These are phyloP conservation scores for Dendrobium officinale DNA, from an alignment of 106 monocot species.

Conservation along the genomic window DNA sequence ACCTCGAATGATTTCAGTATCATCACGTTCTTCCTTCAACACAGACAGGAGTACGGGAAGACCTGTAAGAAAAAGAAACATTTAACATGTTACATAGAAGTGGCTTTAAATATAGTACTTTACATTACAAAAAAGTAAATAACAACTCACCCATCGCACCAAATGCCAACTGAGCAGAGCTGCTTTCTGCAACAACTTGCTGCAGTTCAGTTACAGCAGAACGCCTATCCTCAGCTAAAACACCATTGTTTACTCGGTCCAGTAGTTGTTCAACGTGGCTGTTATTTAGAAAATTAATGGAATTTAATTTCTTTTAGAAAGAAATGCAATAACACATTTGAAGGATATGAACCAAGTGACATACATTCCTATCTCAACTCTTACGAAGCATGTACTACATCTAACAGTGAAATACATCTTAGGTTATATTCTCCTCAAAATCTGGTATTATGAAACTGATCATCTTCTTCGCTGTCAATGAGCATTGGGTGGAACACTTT, in stretches of 20 bases:
- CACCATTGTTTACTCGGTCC: conserved; percentile 93
- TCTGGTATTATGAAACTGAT: background rate
- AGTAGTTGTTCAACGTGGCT: conserved; percentile 82
- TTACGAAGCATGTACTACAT: background rate
- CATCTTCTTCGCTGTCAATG: too few relatives aligned
- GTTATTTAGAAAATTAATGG: conserved; percentile 3
- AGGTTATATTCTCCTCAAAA: background rate
- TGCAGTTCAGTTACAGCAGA: conserved; percentile 83
- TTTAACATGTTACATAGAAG: background rate
- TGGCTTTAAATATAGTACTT: background rate
- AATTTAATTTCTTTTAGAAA: background rate
- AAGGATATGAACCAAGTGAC: background rate
- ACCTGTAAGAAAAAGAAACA: conserved; percentile 32
- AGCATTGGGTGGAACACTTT: too few relatives aligned
- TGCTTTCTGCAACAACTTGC: conserved; percentile 88
- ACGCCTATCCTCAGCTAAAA: conserved; percentile 79
- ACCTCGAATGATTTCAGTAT: conserved; percentile 86
- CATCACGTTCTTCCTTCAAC: conserved; percentile 87
- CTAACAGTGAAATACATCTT: background rate
- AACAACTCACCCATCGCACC: conserved; percentile 67
- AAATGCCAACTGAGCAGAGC: conserved; percentile 86
- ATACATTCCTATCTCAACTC: background rate
- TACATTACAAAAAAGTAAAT: background rate
- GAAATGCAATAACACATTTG: background rate
- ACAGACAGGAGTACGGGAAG: conserved; percentile 77